Percentiles rank a stretch among this genome's conserved stretches.
Evolutionary conservation across 768 basidiomycete species (phyloP).

Genomic region (Trametes sanguinea): DNA sequence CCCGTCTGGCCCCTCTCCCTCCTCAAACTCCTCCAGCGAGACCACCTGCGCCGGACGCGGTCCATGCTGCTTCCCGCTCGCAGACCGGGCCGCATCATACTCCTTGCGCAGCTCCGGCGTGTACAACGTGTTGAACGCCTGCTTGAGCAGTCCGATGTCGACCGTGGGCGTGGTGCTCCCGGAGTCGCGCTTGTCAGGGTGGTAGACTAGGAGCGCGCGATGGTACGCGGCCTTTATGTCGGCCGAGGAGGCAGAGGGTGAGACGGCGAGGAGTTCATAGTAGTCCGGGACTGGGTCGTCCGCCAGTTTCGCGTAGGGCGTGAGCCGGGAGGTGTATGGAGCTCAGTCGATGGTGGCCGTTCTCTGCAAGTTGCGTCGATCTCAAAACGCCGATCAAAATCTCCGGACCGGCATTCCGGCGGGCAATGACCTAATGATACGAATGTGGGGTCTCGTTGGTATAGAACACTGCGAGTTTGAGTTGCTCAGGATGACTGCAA

Average conservation of each 20-base stretch:
- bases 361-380: neutral
- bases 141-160: constrained; percentile 62
- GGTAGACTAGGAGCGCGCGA: constrained; percentile 58
- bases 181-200: constrained; percentile 57
- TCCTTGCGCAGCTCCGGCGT: constrained; percentile 46
- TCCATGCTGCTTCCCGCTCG: constrained; percentile 26
- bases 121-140: constrained; percentile 67
- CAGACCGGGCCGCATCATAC: constrained; percentile 45
- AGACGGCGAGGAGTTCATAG: constrained; percentile 59
- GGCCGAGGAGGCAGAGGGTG: constrained; percentile 46
- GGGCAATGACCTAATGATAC: neutral
- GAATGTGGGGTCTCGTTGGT: too few species aligned
- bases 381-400: neutral
- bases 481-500: too few species aligned
- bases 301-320: constrained; percentile 20
- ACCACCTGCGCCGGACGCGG: constrained; percentile 77
- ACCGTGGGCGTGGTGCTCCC: constrained; percentile 16
- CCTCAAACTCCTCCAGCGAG: constrained; percentile 71
- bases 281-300: constrained; percentile 42
- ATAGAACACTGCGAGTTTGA: too few species aligned
- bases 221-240: constrained; percentile 76
- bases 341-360: neutral
- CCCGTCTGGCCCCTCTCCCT: constrained; percentile 38
- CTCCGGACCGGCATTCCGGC: neutral
- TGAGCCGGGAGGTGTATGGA: neutral